These are phyloP conservation scores for Mycena rosella DNA, from an alignment of 768 basidiomycete genomes.

Conservation along the genomic window DNA sequence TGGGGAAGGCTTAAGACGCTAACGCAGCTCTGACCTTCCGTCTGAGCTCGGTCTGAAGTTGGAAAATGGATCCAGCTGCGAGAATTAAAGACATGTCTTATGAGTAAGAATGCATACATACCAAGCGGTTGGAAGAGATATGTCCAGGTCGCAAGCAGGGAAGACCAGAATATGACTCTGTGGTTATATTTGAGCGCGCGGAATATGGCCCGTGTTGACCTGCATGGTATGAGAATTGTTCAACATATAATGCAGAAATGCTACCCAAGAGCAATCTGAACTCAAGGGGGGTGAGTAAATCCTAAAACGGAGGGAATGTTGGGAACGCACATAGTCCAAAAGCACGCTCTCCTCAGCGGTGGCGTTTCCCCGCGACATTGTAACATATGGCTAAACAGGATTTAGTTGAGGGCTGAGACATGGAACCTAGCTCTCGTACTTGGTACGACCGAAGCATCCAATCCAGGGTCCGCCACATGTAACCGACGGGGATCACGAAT, in stretches of 20 bases:
- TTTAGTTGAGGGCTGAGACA: slow-evolving; percentile 5
- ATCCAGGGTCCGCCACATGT: slow-evolving; percentile 65
- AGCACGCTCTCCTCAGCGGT: slow-evolving; percentile 72
- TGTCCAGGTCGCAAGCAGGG: slow-evolving; percentile 59
- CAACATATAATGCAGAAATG: not conserved
- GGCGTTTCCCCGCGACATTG: slow-evolving; percentile 64
- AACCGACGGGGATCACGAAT: slow-evolving; percentile 62
- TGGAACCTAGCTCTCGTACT: slow-evolving; percentile 49
- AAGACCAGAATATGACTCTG: slow-evolving; percentile 65
- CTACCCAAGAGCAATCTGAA: slow-evolving; percentile 60
- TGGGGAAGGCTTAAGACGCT: not conserved
- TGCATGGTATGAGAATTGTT: slow-evolving; percentile 40
- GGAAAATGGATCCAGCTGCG: slow-evolving; percentile 59
- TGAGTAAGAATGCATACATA: slow-evolving; percentile 43
- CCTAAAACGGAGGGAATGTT: not conserved
- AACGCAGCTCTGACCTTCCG: slow-evolving; percentile 1
- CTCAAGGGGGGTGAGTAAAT: not conserved
- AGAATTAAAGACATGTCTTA: slow-evolving; percentile 29
- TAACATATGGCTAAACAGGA: slow-evolving; percentile 69
- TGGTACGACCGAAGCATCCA: slow-evolving; percentile 70
- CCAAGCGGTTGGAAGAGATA: slow-evolving; percentile 72
- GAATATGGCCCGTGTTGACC: slow-evolving; percentile 59
- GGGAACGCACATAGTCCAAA: slow-evolving; percentile 69
- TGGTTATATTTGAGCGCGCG: slow-evolving; percentile 65
- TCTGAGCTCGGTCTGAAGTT: slow-evolving; percentile 47